These are phyloP conservation scores for Pseudopyricularia cyperi DNA, from an alignment of 2,329 filamentous ascomycete species.

Conservation along the genomic window DNA sequence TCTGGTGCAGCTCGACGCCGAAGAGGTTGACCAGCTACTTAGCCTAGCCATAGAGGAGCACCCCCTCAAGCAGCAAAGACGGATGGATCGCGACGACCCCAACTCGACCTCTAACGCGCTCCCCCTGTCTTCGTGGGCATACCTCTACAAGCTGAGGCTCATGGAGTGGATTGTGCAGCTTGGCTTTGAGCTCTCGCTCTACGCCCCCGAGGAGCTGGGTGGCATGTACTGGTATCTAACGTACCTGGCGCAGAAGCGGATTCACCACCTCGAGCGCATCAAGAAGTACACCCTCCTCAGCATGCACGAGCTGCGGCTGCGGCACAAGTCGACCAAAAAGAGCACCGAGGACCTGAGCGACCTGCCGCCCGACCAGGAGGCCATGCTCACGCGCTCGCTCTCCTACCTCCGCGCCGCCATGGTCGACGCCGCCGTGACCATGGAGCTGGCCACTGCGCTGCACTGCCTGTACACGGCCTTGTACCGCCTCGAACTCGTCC, in stretches of 20 bases:
- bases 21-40: constrained; percentile 60
- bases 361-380: constrained; percentile 20
- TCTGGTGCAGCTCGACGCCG: constrained; percentile 66
- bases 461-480: constrained; percentile 54
- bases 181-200: constrained; percentile 87
- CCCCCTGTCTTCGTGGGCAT: constrained; percentile 77
- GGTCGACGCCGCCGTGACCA: constrained; percentile 51
- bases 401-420: constrained; percentile 46
- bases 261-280: constrained; percentile 61
- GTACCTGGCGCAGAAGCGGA: constrained; percentile 54
- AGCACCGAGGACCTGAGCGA: background rate
- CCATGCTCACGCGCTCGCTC: constrained; percentile 33
- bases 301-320: constrained; percentile 17
- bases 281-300: constrained; percentile 45
- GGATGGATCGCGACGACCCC: constrained; percentile 29
- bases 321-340: constrained; percentile 1
- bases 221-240: constrained; percentile 89
- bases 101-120: constrained; percentile 36
- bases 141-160: constrained; percentile 77
- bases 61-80: constrained; percentile 35
- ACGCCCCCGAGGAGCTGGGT: constrained; percentile 70
- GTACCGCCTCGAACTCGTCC: constrained; percentile 40
- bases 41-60: constrained; percentile 48
- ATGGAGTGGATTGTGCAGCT: constrained; percentile 82
- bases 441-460: constrained; percentile 41